Base-by-base conservation (phyloP, 306 rosid species). In the Corylus heterophylla region DNA sequence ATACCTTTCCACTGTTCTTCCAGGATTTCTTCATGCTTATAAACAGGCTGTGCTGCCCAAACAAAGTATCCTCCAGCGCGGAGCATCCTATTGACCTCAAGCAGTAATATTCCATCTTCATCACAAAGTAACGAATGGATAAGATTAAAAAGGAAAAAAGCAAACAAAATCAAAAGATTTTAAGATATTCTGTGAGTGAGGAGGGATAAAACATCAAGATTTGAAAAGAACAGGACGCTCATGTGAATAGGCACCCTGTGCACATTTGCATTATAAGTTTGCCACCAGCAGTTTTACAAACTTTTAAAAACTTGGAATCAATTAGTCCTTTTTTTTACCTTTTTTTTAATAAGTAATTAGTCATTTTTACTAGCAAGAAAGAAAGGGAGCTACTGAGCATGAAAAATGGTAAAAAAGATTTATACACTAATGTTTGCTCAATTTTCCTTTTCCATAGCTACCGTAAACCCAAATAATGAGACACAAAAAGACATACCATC, bases 11-110 rank as follows among this genome's bases (percentile, higher is more conserved):
- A 95, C 86, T 93, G 99, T 77, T 89, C 91, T 90, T 93, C 97
- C 77, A 95, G 88, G 82, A 66, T 82, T 82, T 91, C 96, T 84
- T 91, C 96, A 58, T 95, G 99, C 88, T 95, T 95, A 80, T 95
- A 95, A 80, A 92, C 98, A 64, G 98, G 98, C 85, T 95, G 98
- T 16, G 98, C 98, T 54, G 98, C 99, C 99, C 99, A 95, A 66
- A 88, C 97, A 88, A 95, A 95, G 89, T 91, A 95, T 69, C 99
- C 99, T 83, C 99, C 99, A 55, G 87, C 90, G 77, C 99, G 87
- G 74, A 95, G 92, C 92, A 95, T 84, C 92, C 99, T 90, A 87
- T 95, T 83, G 55, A 93, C 92, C 89, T 95, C 99, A 81, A 93
- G 94, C 72, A 95, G 87, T 91, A 92, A 87, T 69, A 95, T 90